Percentiles rank a stretch among this genome's conserved stretches.
These are phyloP conservation scores for Aschersonia sp. DNA, from an alignment of 2,329 filamentous ascomycete genomes.

Conservation along the genomic window DNA sequence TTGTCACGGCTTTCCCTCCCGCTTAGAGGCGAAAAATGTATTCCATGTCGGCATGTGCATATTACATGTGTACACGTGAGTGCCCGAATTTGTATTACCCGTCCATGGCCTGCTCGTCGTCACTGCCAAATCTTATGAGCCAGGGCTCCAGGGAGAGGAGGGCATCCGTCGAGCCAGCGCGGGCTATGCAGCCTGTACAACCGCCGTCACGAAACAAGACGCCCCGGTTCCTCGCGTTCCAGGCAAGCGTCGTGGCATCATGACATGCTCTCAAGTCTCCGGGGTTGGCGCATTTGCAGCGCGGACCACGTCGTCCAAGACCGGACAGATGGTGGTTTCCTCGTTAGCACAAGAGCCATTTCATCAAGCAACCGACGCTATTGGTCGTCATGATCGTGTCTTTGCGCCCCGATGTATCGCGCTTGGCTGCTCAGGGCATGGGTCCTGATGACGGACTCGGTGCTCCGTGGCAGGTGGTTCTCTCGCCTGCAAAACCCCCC, in stretches of 20 bases:
- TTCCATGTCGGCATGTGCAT: too few species aligned
- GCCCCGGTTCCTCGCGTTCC: background rate
- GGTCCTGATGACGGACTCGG: background rate
- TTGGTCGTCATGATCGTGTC: background rate
- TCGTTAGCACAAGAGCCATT: background rate
- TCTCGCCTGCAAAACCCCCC: background rate
- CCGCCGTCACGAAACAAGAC: background rate
- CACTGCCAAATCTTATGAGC: background rate
- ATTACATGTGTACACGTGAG: too few species aligned
- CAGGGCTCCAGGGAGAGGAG: background rate
- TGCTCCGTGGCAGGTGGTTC: too few species aligned
- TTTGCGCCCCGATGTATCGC: background rate
- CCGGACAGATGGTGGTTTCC: background rate
- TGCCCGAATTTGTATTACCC: too few species aligned
- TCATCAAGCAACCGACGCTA: background rate
- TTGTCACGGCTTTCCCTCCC: too few species aligned
- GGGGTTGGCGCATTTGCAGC: background rate
- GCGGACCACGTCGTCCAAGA: background rate
- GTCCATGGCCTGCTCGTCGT: background rate
- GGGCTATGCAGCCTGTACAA: slow-evolving; percentile 1
- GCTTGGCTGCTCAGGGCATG: background rate
- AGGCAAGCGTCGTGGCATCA: background rate
- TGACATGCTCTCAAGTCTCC: background rate
- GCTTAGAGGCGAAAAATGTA: too few species aligned
- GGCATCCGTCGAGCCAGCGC: background rate